These are phyloP conservation scores for Colletotrichum truncatum DNA, from an alignment of 2,329 filamentous ascomycete species.

Conservation along the genomic window DNA sequence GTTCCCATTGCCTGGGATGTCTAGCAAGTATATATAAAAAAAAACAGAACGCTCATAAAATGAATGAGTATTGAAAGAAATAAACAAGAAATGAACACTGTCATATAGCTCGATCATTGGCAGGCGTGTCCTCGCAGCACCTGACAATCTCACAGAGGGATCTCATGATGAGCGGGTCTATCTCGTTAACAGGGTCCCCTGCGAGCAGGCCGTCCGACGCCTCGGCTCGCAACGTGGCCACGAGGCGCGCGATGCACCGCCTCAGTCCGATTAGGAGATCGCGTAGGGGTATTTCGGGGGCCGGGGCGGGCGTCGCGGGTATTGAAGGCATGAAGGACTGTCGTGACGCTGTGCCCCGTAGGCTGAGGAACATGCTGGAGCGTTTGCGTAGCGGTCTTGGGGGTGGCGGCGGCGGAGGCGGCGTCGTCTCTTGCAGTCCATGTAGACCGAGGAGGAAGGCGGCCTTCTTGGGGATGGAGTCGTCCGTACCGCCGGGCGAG, in stretches of 20 bases:
- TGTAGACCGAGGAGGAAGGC: slow-evolving; percentile 59
- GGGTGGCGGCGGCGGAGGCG: slow-evolving; percentile 34
- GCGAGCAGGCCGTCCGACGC: slow-evolving; percentile 10
- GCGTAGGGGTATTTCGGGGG: slow-evolving; percentile 45
- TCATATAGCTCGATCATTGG: slow-evolving; percentile 11
- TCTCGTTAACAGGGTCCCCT: slow-evolving; percentile 36
- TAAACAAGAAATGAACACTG: neutral
- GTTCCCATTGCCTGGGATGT: no score
- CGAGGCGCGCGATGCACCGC: slow-evolving; percentile 59
- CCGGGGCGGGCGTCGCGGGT: neutral
- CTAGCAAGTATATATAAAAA: neutral
- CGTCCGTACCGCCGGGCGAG: slow-evolving; percentile 28
- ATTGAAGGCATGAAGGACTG: slow-evolving; percentile 16
- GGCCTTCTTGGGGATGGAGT: slow-evolving; percentile 60
- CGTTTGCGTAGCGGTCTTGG: slow-evolving; percentile 34
- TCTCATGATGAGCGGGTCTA: slow-evolving; percentile 48
- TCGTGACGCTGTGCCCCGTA: slow-evolving; percentile 14
- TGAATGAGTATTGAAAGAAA: neutral
- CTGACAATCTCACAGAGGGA: slow-evolving; percentile 54
- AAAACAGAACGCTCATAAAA: neutral
- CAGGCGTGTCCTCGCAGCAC: slow-evolving; percentile 29
- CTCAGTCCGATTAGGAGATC: slow-evolving; percentile 60
- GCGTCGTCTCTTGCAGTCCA: slow-evolving; percentile 26
- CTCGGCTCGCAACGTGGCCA: slow-evolving; percentile 52
- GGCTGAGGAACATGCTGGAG: slow-evolving; percentile 21